Percentiles rank a stretch among this genome's conserved stretches.
phyloP scores from a whole-genome alignment of 2,329 filamentous ascomycete genomes.

The Aspergillus fumigatiaffinis region DNA sequence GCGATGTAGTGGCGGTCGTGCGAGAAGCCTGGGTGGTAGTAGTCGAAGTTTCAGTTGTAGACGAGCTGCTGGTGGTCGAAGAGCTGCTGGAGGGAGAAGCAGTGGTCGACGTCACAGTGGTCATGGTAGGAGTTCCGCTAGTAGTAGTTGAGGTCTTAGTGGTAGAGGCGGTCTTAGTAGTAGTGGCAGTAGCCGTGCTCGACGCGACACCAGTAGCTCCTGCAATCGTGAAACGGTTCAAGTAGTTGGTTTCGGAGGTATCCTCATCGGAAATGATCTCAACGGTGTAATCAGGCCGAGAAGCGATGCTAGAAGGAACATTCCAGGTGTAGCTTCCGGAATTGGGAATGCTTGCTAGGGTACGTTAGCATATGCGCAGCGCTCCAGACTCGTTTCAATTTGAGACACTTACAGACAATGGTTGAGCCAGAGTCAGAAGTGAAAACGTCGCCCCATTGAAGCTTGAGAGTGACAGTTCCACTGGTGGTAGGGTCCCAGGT shows the following conservation, averaged over 20 bases:
- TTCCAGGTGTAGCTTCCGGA: slow-evolving; percentile 48
- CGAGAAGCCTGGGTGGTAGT: slow-evolving; percentile 17
- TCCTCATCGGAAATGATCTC: slow-evolving; percentile 50
- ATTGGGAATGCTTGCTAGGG: slow-evolving; percentile 46
- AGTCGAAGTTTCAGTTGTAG: slow-evolving; percentile 12
- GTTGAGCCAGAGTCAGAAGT: slow-evolving; percentile 39
- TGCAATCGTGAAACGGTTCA: slow-evolving; percentile 48
- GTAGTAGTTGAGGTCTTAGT: slow-evolving; percentile 19
- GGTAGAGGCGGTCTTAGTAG: slow-evolving; percentile 20
- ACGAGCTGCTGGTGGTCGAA: slow-evolving; percentile 15
- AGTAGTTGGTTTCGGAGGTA: slow-evolving; percentile 48
- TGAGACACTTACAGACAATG: slow-evolving; percentile 41
- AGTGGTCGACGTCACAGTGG: slow-evolving; percentile 21
- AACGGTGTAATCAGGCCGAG: slow-evolving; percentile 49
- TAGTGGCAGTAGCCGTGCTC: slow-evolving; percentile 18
- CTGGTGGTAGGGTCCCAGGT: slow-evolving; percentile 48
- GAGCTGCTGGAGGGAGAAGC: slow-evolving; percentile 12
- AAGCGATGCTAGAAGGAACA: slow-evolving; percentile 38
- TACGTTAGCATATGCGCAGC: slow-evolving; percentile 3
- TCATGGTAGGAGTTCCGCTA: slow-evolving; percentile 19
- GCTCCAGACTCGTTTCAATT: neutral
- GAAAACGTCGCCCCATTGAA: slow-evolving; percentile 44
- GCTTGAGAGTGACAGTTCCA: slow-evolving; percentile 50
- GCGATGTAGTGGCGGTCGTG: slow-evolving; percentile 18
- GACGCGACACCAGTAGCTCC: slow-evolving; percentile 39